phyloP scores from a whole-genome alignment of 371 early-diverging fungal species.

The Nematocida major region DNA sequence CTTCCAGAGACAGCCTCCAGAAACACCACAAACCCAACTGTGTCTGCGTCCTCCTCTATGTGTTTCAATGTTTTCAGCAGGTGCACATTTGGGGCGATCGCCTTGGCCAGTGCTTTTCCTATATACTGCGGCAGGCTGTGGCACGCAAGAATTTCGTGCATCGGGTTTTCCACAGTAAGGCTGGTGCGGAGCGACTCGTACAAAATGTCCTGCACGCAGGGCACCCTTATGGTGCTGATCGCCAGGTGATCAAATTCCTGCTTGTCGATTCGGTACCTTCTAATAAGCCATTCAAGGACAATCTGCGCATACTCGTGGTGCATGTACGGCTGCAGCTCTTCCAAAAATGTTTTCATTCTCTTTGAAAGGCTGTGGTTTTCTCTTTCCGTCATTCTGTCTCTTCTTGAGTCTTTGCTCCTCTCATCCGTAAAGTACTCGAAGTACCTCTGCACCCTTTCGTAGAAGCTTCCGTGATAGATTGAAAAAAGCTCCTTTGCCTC shows the following conservation, averaged over 20 bases:
- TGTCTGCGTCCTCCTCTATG: background rate
- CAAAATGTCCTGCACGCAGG: background rate
- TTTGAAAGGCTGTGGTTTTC: constrained; percentile 28
- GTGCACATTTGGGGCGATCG: background rate
- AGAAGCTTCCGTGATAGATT: background rate
- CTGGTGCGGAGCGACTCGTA: background rate
- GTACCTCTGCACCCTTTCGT: constrained; percentile 5
- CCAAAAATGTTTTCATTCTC: background rate
- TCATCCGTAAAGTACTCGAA: background rate
- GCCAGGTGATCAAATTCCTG: constrained; percentile 13
- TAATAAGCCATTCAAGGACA: constrained; percentile 37
- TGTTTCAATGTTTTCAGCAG: background rate
- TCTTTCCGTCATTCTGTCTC: constrained; percentile 29
- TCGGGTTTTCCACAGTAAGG: background rate
- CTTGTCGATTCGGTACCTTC: constrained; percentile 23
- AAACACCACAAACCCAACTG: background rate
- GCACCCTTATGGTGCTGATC: background rate
- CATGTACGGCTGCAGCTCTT: background rate
- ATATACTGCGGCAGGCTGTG: background rate
- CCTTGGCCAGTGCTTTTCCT: background rate
- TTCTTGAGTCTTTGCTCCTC: background rate
- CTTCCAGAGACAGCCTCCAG: background rate
- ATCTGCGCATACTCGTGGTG: background rate
- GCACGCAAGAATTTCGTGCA: background rate
- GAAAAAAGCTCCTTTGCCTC: background rate